A percentile compares a stretch with the other conserved stretches of the same genome.
Evolutionary conservation across 768 basidiomycete species (phyloP).

Genomic region (Collybia nuda): DNA sequence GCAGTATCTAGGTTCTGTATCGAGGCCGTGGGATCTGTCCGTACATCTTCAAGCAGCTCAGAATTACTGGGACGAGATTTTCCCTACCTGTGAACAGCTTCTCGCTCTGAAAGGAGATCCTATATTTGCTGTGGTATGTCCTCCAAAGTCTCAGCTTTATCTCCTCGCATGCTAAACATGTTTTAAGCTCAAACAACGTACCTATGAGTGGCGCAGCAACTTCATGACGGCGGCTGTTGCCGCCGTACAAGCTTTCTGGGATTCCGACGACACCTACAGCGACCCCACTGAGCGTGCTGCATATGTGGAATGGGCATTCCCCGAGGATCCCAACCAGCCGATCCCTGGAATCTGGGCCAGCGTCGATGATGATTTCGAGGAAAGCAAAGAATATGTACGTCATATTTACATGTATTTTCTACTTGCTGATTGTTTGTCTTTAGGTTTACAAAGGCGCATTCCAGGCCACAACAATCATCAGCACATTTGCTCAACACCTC

Average conservation of each 20-base stretch:
- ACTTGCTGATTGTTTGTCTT: neutral
- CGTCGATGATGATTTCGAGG: slow-evolving; percentile 1
- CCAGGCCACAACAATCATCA: neutral
- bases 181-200: neutral
- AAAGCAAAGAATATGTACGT: neutral
- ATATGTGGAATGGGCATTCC: slow-evolving; percentile 5
- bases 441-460: slow-evolving; percentile 5
- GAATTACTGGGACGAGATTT: slow-evolving; percentile 4
- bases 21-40: neutral
- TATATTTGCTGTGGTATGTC: slow-evolving; percentile 2
- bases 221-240: neutral
- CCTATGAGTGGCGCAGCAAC: slow-evolving; percentile 5
- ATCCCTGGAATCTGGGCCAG: neutral
- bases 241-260: slow-evolving; percentile 4
- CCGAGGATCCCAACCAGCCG: neutral
- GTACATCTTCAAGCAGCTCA: neutral
- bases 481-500: slow-evolving; percentile 3
- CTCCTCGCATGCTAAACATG: neutral
- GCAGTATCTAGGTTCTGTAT: neutral
- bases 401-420: neutral
- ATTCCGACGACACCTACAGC: neutral
- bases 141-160: neutral
- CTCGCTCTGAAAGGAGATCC: neutral
- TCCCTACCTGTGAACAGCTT: neutral
- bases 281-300: neutral